A percentile compares a stretch with the other conserved stretches of the same genome.
These are phyloP conservation scores for Russula olivacea DNA, from an alignment of 768 basidiomycete species.

Conservation along the genomic window DNA sequence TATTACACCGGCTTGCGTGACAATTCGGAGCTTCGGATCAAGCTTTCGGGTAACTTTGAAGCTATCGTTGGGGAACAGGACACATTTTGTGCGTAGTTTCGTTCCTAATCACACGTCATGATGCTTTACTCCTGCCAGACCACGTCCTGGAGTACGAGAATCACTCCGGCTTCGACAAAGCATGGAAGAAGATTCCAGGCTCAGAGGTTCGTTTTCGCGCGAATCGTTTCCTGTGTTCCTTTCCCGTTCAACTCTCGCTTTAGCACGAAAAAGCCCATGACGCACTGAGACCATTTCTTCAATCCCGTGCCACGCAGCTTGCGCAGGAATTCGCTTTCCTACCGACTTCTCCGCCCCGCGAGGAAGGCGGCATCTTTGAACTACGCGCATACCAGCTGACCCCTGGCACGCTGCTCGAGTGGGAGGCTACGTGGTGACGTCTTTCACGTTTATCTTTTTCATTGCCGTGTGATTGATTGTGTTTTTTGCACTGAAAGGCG, in stretches of 20 bases:
- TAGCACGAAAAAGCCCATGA: constrained; percentile 66
- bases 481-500: constrained; percentile 48
- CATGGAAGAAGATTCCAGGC: constrained; percentile 51
- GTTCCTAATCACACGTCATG: neutral
- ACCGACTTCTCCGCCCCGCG: constrained; percentile 81
- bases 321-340: constrained; percentile 95
- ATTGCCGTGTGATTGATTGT: neutral
- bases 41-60: constrained; percentile 94
- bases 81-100: constrained; percentile 54
- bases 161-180: constrained; percentile 82
- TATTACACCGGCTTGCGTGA: constrained; percentile 80
- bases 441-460: neutral
- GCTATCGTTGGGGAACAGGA: constrained; percentile 86
- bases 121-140: constrained; percentile 31
- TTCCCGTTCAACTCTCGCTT: neutral
- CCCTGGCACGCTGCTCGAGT: constrained; percentile 87
- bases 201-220: constrained; percentile 50
- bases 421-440: constrained; percentile 86
- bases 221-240: neutral
- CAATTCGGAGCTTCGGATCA: constrained; percentile 68
- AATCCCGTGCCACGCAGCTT: constrained; percentile 68
- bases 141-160: constrained; percentile 94
- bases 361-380: constrained; percentile 90
- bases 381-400: constrained; percentile 82
- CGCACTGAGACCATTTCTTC: constrained; percentile 71